phyloP scores from a whole-genome alignment of 139 green algal genomes.

The Tetraselmis striata region DNA sequence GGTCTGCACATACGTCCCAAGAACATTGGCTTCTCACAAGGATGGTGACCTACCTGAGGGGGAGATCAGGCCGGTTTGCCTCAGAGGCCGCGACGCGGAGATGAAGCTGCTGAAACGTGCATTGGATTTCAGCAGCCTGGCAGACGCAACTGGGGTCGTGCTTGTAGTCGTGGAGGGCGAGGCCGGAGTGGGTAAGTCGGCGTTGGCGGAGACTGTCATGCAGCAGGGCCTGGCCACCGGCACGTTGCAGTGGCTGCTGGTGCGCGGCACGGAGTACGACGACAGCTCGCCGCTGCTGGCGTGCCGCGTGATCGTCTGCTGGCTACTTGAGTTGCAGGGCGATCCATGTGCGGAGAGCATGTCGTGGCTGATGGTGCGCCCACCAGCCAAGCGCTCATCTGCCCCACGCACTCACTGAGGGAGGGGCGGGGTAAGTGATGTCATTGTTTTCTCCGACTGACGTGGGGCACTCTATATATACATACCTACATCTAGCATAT shows the following conservation, averaged over 20 bases:
- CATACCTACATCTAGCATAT: too few species aligned
- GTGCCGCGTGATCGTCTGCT: not conserved
- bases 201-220: not conserved
- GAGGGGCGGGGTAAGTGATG: too few species aligned
- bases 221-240: not conserved
- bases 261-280: not conserved
- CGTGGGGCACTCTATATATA: too few species aligned
- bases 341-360: not conserved
- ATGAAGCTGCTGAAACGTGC: not conserved
- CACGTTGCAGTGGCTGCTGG: not conserved
- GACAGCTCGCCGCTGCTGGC: not conserved
- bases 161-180: not conserved
- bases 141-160: not conserved
- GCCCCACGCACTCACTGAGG: not conserved
- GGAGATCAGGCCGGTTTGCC: not conserved
- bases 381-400: not conserved
- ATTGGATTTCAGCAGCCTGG: not conserved
- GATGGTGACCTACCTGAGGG: not conserved
- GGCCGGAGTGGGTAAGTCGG: not conserved
- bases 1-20: not conserved
- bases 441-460: not conserved
- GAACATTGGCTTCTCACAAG: not conserved
- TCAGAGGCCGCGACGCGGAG: not conserved
- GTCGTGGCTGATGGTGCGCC: not conserved
- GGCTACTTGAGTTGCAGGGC: not conserved